phyloP scores from a whole-genome alignment of 805 yeast genomes.

The Hemisphaericaspora nanyangensis region DNA sequence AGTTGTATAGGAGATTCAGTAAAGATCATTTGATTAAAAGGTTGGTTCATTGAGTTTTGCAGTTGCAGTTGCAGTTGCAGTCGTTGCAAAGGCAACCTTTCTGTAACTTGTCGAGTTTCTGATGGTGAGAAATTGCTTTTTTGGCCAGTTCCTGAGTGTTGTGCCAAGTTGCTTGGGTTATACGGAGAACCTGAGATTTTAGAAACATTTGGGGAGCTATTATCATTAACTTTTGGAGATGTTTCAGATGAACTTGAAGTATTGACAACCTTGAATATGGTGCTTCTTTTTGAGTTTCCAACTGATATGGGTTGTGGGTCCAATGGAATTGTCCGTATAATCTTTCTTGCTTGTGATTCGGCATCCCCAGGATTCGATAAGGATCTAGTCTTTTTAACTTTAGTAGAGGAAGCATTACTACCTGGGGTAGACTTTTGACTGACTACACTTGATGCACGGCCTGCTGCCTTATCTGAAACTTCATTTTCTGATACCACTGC shows the following conservation, averaged over 20 bases:
- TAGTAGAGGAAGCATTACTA: constrained; percentile 30
- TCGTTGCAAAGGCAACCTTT: neutral
- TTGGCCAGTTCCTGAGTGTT: neutral
- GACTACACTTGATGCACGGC: constrained; percentile 7
- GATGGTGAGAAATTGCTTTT: neutral
- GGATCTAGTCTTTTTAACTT: constrained; percentile 40
- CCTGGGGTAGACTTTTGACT: constrained; percentile 37
- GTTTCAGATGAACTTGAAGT: constrained; percentile 23
- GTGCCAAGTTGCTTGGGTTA: neutral
- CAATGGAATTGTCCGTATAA: constrained; percentile 73
- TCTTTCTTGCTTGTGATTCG: constrained; percentile 68
- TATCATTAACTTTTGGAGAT: constrained; percentile 20
- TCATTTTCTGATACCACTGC: constrained; percentile 6
- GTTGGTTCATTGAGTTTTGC: neutral
- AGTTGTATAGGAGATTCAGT: constrained; percentile 24
- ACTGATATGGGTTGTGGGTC: constrained; percentile 76
- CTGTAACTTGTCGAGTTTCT: neutral
- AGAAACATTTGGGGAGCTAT: constrained; percentile 8
- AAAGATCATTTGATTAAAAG: constrained; percentile 1
- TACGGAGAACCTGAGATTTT: constrained; percentile 1
- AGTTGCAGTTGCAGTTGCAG: neutral
- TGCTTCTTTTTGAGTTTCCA: constrained; percentile 27
- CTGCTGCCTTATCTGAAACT: constrained; percentile 4
- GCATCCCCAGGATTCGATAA: constrained; percentile 57
- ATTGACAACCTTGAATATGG: constrained; percentile 36